These are phyloP conservation scores for Parathielavia hyrcaniae DNA, from an alignment of 495 filamentous ascomycete genomes.

Conservation along the genomic window DNA sequence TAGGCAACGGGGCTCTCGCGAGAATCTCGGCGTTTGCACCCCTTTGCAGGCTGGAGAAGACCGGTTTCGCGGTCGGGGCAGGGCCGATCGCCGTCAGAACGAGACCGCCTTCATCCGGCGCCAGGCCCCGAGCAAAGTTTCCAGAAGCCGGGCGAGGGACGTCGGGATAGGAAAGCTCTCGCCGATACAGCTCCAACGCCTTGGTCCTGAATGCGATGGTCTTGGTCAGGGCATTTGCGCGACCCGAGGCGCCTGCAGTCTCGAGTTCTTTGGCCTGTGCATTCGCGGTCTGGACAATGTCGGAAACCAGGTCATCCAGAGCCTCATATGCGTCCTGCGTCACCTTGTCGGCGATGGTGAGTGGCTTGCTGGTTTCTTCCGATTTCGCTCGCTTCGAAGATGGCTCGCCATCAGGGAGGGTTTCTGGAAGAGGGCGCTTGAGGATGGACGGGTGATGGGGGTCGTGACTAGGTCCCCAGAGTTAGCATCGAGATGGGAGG, in stretches of 20 bases:
- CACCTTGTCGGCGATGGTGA: slow-evolving; percentile 45
- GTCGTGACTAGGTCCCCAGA: slow-evolving; percentile 37
- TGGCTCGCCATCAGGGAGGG: slow-evolving; percentile 35
- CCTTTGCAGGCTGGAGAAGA: slow-evolving; percentile 70
- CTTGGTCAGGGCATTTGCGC: slow-evolving; percentile 33
- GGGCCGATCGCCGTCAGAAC: slow-evolving; percentile 68
- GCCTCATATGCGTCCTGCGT: slow-evolving; percentile 37
- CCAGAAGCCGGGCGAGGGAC: slow-evolving; percentile 18
- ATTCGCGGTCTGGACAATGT: slow-evolving; percentile 37
- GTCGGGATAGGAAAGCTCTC: slow-evolving; percentile 38
- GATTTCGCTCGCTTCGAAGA: slow-evolving; percentile 44
- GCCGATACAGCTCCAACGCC: slow-evolving; percentile 37
- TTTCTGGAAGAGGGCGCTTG: slow-evolving; percentile 38
- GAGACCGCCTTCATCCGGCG: slow-evolving; percentile 39
- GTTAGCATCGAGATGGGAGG: slow-evolving; percentile 7
- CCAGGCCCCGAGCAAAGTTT: slow-evolving; percentile 16
- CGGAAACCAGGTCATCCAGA: slow-evolving; percentile 43
- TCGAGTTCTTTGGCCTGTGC: slow-evolving; percentile 39
- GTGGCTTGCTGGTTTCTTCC: slow-evolving; percentile 27
- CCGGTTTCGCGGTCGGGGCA: slow-evolving; percentile 63
- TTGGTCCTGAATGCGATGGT: slow-evolving; percentile 40
- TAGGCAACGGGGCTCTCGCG: slow-evolving; percentile 61
- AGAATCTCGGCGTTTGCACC: slow-evolving; percentile 40
- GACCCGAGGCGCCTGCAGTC: slow-evolving; percentile 21
- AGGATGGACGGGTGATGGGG: slow-evolving; percentile 38